A percentile compares a stretch with the other conserved stretches of the same genome.
phyloP scores from a whole-genome alignment of 176 grass and related monocot species.

The Metroxylon sagu region DNA sequence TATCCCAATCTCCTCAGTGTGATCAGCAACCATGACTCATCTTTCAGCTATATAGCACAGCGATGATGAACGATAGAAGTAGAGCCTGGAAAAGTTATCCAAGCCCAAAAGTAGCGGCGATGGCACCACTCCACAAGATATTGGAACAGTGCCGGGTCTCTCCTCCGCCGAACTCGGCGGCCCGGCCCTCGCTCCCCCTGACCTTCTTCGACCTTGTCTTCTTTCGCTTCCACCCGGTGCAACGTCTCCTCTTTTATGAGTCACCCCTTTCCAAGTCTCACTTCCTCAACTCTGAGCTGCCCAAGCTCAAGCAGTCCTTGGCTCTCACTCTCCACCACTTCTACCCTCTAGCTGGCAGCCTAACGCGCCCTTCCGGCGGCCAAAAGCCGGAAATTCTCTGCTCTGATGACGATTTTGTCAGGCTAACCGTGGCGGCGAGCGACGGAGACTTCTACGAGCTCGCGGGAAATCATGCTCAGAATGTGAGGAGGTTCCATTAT shows the following conservation, averaged over 20 bases:
- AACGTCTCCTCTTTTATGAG: constrained; percentile 1
- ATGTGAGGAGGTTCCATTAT: background rate
- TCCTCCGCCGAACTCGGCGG: background rate
- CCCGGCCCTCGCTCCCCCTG: background rate
- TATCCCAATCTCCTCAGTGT: too few species aligned
- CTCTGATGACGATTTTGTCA: background rate
- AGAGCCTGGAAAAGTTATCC: too few species aligned
- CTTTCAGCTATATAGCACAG: too few species aligned
- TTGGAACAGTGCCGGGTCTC: constrained; percentile 2
- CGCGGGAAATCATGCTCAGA: background rate
- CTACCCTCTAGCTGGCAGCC: constrained; percentile 8
- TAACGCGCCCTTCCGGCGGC: background rate
- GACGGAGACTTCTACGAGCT: constrained; percentile 3
- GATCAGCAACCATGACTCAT: too few species aligned
- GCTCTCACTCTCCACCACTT: background rate
- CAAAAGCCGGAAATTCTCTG: background rate
- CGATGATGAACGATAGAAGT: too few species aligned
- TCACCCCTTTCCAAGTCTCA: too few species aligned
- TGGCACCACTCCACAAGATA: background rate
- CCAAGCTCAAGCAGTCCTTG: constrained; percentile 5
- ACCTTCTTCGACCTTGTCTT: constrained; percentile 5
- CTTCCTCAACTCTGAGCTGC: background rate
- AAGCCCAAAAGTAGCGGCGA: too few species aligned
- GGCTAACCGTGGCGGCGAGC: background rate
- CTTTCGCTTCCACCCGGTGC: background rate